A percentile compares a stretch with the other conserved stretches of the same genome.
Evolutionary conservation across 257 asterid species (phyloP).

Genomic region (Solanum corneliomulleri): DNA sequence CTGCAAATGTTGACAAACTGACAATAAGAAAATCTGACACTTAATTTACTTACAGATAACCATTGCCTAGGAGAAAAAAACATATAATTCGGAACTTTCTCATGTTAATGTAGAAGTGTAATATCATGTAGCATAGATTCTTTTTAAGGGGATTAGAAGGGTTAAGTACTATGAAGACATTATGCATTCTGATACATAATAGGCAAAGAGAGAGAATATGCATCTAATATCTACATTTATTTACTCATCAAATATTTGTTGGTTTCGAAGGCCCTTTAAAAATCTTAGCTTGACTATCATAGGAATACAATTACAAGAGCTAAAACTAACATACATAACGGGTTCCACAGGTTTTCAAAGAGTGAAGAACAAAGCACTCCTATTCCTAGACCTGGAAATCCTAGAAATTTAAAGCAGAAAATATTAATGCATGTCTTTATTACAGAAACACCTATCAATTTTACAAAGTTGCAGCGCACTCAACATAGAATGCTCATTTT

Average conservation of each 20-base stretch:
- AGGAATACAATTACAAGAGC: not conserved
- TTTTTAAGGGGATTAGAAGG: not conserved
- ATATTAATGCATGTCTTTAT: not conserved
- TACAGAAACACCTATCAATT: not conserved
- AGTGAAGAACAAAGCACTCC: not conserved
- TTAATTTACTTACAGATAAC: not conserved
- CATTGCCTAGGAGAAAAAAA: not conserved
- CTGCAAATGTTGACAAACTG: slow-evolving; percentile 3
- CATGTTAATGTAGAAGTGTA: not conserved
- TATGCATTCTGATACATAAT: not conserved
- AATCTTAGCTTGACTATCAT: not conserved
- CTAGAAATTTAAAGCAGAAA: not conserved
- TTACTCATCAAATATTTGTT: not conserved
- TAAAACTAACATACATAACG: not conserved
- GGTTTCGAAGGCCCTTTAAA: not conserved
- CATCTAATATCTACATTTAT: not conserved
- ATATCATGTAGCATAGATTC: not conserved
- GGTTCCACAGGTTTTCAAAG: not conserved
- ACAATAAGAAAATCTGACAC: not conserved
- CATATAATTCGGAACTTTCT: not conserved
- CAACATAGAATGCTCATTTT: not conserved
- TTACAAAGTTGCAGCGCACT: not conserved
- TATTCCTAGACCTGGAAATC: not conserved
- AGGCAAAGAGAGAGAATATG: not conserved
- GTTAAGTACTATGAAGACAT: not conserved